A percentile compares a stretch with the other conserved stretches of the same genome.
Conservation (phyloP, 768 basidiomycete genomes). For the Tulasnella calospora region DNA sequence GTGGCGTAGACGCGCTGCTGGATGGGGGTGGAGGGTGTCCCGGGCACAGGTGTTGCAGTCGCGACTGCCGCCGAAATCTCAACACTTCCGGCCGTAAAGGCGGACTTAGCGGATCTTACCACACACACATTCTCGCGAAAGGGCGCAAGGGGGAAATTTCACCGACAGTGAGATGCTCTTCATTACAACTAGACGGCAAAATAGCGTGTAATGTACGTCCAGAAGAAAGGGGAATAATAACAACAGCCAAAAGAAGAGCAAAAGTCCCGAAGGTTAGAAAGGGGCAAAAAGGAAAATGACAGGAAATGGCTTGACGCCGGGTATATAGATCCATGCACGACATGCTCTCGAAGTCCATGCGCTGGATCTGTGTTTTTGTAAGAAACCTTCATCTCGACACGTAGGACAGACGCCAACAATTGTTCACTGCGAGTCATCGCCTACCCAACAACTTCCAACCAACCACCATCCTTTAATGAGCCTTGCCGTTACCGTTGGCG, state of each 20-base stretch:
- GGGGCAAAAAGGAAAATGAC: not conserved
- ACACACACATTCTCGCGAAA: not conserved
- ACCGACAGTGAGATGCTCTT: not conserved
- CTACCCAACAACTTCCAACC: not conserved
- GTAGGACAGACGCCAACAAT: not conserved
- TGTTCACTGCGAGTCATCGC: not conserved
- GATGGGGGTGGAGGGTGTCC: slow-evolving; percentile 1
- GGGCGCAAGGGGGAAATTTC: not conserved
- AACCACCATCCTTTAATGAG: not conserved
- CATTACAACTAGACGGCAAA: not conserved
- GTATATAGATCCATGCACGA: slow-evolving; percentile 2
- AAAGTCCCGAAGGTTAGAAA: not conserved
- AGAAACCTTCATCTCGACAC: not conserved
- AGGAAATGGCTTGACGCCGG: not conserved
- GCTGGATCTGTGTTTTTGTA: not conserved
- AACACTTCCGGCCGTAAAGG: not conserved
- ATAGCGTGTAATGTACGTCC: not conserved
- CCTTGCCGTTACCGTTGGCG: slow-evolving; percentile 19
- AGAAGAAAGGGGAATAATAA: slow-evolving; percentile 5
- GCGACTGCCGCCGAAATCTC: slow-evolving; percentile 7
- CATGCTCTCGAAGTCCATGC: not conserved
- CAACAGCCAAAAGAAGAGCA: slow-evolving; percentile 5
- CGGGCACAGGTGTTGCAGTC: not conserved
- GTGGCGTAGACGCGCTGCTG: not conserved
- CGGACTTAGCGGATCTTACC: not conserved